phyloP scores from a whole-genome alignment of 352 stramenopile species.

The Pythium scleroteichum region DNA sequence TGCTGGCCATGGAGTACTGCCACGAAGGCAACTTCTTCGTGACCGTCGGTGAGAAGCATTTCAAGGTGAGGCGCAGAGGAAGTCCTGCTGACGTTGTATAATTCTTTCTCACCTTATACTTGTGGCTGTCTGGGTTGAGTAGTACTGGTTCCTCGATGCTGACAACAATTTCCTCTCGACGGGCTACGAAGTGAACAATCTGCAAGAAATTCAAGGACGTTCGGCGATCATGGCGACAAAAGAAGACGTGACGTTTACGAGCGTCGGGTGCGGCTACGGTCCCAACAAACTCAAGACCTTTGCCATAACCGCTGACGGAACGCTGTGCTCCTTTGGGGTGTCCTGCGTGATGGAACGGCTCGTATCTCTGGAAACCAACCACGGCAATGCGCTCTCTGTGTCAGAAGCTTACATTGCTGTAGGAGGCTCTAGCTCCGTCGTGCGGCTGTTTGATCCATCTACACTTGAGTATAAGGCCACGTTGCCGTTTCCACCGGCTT shows the following conservation, averaged over 20 bases:
- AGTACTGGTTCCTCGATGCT: constrained; percentile 80
- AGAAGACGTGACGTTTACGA: constrained; percentile 65
- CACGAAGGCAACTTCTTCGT: constrained; percentile 79
- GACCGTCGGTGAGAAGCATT: constrained; percentile 77
- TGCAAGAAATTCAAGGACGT: constrained; percentile 63
- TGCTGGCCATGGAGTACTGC: constrained; percentile 72
- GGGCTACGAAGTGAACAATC: constrained; percentile 48
- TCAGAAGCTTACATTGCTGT: constrained; percentile 73
- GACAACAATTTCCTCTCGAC: constrained; percentile 53
- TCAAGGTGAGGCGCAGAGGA: constrained; percentile 74
- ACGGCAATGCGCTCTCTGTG: constrained; percentile 73
- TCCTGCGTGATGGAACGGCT: constrained; percentile 74
- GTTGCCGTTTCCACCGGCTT: constrained; percentile 73
- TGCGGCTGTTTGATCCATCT: constrained; percentile 70
- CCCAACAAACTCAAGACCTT: constrained; percentile 67
- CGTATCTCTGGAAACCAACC: constrained; percentile 63
- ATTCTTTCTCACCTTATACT: too few relatives aligned
- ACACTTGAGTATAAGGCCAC: constrained; percentile 76
- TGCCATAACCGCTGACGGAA: constrained; percentile 67
- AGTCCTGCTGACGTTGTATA: too few relatives aligned
- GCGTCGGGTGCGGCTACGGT: constrained; percentile 63
- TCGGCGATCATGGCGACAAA: constrained; percentile 64
- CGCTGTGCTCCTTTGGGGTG: constrained; percentile 75
- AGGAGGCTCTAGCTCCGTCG: constrained; percentile 58
- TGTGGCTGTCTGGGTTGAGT: neutral